Evolutionary conservation across 2,329 filamentous ascomycete species (phyloP).

Genomic region (Diaporthe nobilis): DNA sequence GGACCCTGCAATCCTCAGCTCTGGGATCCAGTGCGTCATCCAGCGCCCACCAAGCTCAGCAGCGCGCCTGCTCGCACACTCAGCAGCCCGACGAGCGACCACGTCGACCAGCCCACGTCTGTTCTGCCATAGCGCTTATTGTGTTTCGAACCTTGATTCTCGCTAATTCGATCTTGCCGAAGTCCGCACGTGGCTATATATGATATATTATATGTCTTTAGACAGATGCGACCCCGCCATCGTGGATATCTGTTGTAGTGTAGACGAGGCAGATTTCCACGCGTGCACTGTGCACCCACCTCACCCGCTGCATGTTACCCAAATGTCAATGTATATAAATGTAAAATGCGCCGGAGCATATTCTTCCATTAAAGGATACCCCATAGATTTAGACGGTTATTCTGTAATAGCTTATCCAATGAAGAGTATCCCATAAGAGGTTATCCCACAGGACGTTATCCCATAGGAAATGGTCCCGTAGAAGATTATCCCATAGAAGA

Average conservation of each 20-base stretch:
- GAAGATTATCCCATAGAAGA: background rate
- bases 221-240: background rate
- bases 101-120: background rate
- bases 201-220: background rate
- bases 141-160: slow-evolving; percentile 9
- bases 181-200: slow-evolving; percentile 5
- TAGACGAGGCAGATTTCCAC: background rate
- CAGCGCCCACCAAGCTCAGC: background rate
- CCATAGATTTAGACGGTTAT: too few relatives aligned
- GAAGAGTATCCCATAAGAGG: background rate
- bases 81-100: background rate
- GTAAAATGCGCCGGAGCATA: background rate
- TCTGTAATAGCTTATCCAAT: background rate
- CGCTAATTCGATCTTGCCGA: slow-evolving; percentile 9
- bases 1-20: slow-evolving; percentile 19
- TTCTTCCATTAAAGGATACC: background rate
- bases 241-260: background rate
- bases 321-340: background rate
- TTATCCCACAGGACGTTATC: too few relatives aligned
- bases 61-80: background rate
- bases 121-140: background rate
- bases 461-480: background rate
- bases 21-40: slow-evolving; percentile 25
- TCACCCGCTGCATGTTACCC: background rate
- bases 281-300: background rate